These are phyloP conservation scores for Stephania japonica DNA, from an alignment of 164 flowering plant species.

Conservation along the genomic window DNA sequence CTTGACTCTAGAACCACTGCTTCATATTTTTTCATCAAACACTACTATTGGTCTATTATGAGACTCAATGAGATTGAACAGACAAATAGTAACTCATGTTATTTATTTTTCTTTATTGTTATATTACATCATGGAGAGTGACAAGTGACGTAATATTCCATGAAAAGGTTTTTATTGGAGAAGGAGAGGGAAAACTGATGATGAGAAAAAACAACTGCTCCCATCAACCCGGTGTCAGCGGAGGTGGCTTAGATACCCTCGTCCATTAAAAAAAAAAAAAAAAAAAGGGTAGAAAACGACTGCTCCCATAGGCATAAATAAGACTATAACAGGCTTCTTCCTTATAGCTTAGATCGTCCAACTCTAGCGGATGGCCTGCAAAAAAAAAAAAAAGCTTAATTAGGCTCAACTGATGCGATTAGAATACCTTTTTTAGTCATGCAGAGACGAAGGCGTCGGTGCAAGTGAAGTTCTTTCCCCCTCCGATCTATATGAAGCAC, in stretches of 20 bases:
- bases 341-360: conserved; percentile 10
- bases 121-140: too few species aligned
- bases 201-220: neutral
- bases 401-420: neutral
- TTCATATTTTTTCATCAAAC: too few species aligned
- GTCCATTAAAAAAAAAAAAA: too few species aligned
- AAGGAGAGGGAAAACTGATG: neutral
- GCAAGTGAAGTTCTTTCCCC: neutral
- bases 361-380: conserved; percentile 15
- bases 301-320: neutral
- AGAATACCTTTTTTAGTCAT: neutral
- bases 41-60: neutral
- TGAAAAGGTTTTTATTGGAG: neutral
- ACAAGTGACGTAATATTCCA: neutral
- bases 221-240: too few species aligned
- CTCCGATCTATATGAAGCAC: neutral
- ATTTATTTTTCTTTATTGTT: neutral
- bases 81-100: neutral
- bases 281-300: neutral
- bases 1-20: too few species aligned
- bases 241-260: too few species aligned
- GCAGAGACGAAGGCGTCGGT: neutral
- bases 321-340: neutral
- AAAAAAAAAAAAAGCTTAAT: neutral
- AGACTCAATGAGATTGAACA: neutral